A percentile compares a stretch with the other conserved stretches of the same genome.
These are phyloP conservation scores for Anacardium occidentale DNA, from an alignment of 345 rosid species.

Conservation along the genomic window DNA sequence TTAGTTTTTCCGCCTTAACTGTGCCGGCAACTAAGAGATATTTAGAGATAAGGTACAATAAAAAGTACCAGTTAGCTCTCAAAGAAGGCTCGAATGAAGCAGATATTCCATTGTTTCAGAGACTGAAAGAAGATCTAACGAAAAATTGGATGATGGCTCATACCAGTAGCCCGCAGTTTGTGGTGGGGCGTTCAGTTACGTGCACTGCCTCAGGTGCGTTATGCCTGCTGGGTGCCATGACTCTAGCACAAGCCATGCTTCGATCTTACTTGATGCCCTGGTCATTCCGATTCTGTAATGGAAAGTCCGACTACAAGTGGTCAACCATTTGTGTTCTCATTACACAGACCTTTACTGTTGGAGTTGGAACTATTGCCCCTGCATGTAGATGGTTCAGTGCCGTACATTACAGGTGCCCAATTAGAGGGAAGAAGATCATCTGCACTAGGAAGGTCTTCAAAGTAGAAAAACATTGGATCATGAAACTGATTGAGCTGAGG, in stretches of 20 bases:
- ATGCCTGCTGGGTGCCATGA: slow-evolving; percentile 56
- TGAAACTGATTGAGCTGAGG: slow-evolving; percentile 59
- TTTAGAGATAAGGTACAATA: slow-evolving; percentile 59
- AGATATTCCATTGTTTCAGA: slow-evolving; percentile 30
- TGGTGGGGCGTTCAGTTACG: slow-evolving; percentile 74
- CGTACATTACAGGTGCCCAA: slow-evolving; percentile 69
- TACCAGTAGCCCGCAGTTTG: slow-evolving; percentile 82
- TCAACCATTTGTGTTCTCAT: slow-evolving; percentile 52
- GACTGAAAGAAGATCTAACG: slow-evolving; percentile 53
- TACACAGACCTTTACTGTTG: slow-evolving; percentile 60
- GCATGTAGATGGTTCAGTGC: slow-evolving; percentile 73
- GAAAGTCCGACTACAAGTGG: slow-evolving; percentile 86
- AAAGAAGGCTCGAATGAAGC: slow-evolving; percentile 45
- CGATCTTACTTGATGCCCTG: slow-evolving; percentile 55
- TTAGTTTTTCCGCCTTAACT: slow-evolving; percentile 58
- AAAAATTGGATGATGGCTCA: slow-evolving; percentile 93
- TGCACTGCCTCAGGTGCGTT: slow-evolving; percentile 80
- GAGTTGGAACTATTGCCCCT: slow-evolving; percentile 64
- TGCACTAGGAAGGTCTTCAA: slow-evolving; percentile 30
- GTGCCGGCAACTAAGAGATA: slow-evolving; percentile 52
- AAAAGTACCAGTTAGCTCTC: slow-evolving; percentile 50
- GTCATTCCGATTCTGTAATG: slow-evolving; percentile 56
- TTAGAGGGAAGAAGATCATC: slow-evolving; percentile 31
- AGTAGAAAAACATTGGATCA: slow-evolving; percentile 70
- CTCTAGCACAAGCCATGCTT: slow-evolving; percentile 64